A percentile compares a stretch with the other conserved stretches of the same genome.
phyloP scores from a whole-genome alignment of 2,329 filamentous ascomycete genomes.

The Fusarium concolor region DNA sequence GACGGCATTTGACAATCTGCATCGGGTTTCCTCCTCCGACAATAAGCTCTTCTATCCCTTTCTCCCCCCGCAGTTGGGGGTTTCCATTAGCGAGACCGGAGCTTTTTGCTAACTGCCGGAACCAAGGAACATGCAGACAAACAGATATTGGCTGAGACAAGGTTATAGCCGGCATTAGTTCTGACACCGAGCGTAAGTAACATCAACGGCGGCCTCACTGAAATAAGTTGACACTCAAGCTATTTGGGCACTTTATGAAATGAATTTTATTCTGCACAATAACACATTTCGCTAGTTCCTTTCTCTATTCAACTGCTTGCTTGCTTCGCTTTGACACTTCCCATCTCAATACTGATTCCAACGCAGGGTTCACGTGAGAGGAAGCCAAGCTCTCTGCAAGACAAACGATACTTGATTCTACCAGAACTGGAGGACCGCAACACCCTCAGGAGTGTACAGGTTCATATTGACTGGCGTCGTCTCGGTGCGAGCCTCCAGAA shows the following conservation, averaged over 20 bases:
- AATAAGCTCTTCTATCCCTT: constrained; percentile 7
- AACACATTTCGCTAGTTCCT: not conserved
- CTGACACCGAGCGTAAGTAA: not conserved
- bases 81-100: constrained; percentile 12
- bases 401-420: constrained; percentile 9
- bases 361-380: not conserved
- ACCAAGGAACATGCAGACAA: not conserved
- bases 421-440: constrained; percentile 47
- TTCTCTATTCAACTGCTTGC: not conserved
- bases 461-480: constrained; percentile 16
- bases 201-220: not conserved
- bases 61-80: not conserved
- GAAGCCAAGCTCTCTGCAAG: not conserved
- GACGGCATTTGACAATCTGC: not conserved
- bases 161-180: not conserved
- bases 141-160: not conserved
- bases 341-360: not conserved
- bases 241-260: not conserved
- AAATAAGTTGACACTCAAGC: not conserved
- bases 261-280: not conserved
- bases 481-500: constrained; percentile 1
- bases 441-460: constrained; percentile 42
- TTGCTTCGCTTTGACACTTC: not conserved
- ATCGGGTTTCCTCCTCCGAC: constrained; percentile 18
- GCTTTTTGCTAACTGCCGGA: not conserved